These are phyloP conservation scores for Epichloe amarillans DNA, from an alignment of 2,329 filamentous ascomycete genomes.

Conservation along the genomic window DNA sequence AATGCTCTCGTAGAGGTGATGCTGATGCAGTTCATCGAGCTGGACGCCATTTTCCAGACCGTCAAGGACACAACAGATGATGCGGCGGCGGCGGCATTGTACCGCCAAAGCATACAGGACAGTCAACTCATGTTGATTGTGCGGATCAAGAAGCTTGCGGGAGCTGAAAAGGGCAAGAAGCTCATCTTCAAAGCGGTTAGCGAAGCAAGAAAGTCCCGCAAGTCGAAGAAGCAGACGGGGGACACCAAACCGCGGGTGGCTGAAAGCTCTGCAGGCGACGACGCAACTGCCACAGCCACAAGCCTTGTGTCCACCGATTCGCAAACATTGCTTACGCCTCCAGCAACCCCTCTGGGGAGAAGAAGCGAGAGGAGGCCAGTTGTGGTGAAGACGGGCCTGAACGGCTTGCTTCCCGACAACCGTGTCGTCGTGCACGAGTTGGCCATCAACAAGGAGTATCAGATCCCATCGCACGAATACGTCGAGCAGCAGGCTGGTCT, in stretches of 20 bases:
- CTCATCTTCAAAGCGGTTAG: constrained; percentile 63
- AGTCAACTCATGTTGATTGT: constrained; percentile 71
- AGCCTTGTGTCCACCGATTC: constrained; percentile 27
- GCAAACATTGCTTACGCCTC: constrained; percentile 38
- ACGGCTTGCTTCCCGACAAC: constrained; percentile 54
- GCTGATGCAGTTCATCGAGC: constrained; percentile 74
- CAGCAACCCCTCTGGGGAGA: constrained; percentile 31
- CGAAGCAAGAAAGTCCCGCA: constrained; percentile 52
- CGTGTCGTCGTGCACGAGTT: constrained; percentile 66
- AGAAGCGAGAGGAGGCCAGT: constrained; percentile 22
- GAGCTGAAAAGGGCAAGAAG: constrained; percentile 54
- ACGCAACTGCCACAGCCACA: constrained; percentile 22
- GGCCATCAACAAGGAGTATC: constrained; percentile 65
- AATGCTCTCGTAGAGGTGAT: constrained; percentile 69
- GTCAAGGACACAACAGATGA: constrained; percentile 67
- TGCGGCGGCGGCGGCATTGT: constrained; percentile 62
- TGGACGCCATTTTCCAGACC: constrained; percentile 72
- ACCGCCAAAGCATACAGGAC: constrained; percentile 65
- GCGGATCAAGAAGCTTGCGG: constrained; percentile 65
- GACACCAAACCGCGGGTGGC: constrained; percentile 59
- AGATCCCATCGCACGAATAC: constrained; percentile 50
- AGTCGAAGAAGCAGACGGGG: constrained; percentile 53
- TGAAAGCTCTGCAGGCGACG: constrained; percentile 27
- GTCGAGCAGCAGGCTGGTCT: constrained; percentile 40
- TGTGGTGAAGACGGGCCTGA: constrained; percentile 27